Evolutionary conservation across 208 protist species (phyloP), one percentile per base, ranked within the genome.

Genomic region (Leishmania martiniquensis): DNA sequence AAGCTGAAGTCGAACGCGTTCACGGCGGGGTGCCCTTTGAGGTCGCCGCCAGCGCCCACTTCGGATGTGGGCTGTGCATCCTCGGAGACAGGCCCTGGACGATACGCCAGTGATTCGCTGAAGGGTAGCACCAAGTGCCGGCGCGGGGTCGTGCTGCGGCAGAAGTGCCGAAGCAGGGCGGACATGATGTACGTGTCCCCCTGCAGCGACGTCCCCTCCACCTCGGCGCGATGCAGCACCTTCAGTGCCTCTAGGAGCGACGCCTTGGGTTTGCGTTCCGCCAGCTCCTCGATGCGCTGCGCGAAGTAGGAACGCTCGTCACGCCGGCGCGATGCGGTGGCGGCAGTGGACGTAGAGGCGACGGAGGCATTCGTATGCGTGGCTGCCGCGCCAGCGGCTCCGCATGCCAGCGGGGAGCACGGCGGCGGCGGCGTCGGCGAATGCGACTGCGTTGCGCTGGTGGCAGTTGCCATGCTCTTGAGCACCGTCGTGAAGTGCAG

Each of bases 261-360:
- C 39, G 75, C 75, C 12, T 83, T 74, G 29, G 84, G 84, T 34
- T 85, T 71, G 22, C 77, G 77, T 59, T 83, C 79, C 25, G 82
- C 82, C 37, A 95, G 72, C 39, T 94, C 89, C 39, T 89, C 79
- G 51, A 97, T 84, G 45, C 91, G 91, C 70, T 84, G 78, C 39
- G 85, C 88, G 78, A 94, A 97, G 82, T 93, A 97, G 0, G 85
- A 81, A 13, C 91, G 88, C 60, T 92, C 89, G 37, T 94, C 84
- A 32, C 83, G 80, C 10, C 90, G 88, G 17, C 86, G 84, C n/a
- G 86, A 89, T 17, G 75, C 71, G 15, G 65, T 59, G 47, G 75
- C 63, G 34, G 75, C 59, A 1, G 67, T 82, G 2, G 79, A 70
- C 49, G 79, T 68, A 3, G 59, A 62, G 22, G 60, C 44, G 4